Conservation (phyloP, 1,284 basidiomycete genomes). For the Ceratobasidium papillatum region DNA sequence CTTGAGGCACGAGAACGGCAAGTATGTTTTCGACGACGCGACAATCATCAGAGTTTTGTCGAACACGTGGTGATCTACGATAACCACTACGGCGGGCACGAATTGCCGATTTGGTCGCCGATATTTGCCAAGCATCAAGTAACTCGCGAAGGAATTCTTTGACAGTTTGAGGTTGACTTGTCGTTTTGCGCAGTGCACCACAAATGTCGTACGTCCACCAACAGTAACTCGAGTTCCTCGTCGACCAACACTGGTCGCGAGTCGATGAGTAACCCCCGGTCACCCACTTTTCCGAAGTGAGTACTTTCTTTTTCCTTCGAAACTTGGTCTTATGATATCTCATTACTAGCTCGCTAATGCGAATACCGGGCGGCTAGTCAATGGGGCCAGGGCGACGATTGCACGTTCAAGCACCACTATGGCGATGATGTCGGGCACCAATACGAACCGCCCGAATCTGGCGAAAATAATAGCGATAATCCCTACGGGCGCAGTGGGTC, state of each 20-base stretch:
- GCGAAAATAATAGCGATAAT: constrained; percentile 3
- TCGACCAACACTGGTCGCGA: not conserved
- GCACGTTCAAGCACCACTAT: constrained; percentile 37
- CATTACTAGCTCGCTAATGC: constrained; percentile 28
- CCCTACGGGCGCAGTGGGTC: constrained; percentile 39
- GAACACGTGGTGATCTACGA: too few relatives aligned
- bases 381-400: constrained; percentile 39
- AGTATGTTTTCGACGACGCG: too few relatives aligned
- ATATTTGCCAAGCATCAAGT: too few relatives aligned
- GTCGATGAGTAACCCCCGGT: not conserved
- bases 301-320: not conserved
- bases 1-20: too few relatives aligned
- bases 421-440: constrained; percentile 32
- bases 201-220: too few relatives aligned
- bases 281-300: constrained; percentile 32
- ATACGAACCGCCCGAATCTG: not conserved
- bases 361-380: constrained; percentile 38
- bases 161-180: too few relatives aligned
- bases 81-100: too few relatives aligned
- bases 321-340: not conserved
- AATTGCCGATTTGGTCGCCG: too few relatives aligned
- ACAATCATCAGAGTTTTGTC: too few relatives aligned
- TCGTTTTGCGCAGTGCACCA: too few relatives aligned
- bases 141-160: too few relatives aligned
- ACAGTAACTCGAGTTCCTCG: not conserved